phyloP scores from a whole-genome alignment of 2,329 filamentous ascomycete species.

The Phaeosphaeria sp. region DNA sequence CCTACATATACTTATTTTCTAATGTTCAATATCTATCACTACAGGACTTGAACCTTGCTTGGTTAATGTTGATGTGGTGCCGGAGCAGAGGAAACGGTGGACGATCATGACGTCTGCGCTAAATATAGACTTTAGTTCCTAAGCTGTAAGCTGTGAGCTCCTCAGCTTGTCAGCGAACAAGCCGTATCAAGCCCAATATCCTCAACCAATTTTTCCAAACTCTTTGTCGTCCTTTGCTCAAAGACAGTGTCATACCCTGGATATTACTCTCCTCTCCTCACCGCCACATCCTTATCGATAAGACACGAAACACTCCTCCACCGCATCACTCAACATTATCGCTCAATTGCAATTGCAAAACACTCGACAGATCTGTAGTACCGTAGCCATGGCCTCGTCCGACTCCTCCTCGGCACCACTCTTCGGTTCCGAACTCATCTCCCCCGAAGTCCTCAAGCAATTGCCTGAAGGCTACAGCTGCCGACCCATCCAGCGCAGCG shows the following conservation, averaged over 20 bases:
- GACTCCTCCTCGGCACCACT: slow-evolving; percentile 60
- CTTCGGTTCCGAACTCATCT: slow-evolving; percentile 80
- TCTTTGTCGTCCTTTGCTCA: neutral
- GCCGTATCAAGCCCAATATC: neutral
- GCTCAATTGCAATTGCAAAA: slow-evolving; percentile 11
- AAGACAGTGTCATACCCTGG: neutral
- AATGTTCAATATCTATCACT: neutral
- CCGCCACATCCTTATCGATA: slow-evolving; percentile 38
- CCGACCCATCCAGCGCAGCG: slow-evolving; percentile 77
- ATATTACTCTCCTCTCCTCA: slow-evolving; percentile 13
- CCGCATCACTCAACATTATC: neutral
- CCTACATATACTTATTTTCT: neutral
- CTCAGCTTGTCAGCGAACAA: neutral
- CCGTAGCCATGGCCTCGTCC: neutral
- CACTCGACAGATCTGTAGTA: neutral
- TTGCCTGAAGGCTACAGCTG: slow-evolving; percentile 84
- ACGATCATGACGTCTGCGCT: slow-evolving; percentile 12
- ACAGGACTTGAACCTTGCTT: neutral
- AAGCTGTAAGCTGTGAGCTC: neutral
- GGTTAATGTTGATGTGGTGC: neutral
- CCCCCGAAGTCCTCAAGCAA: slow-evolving; percentile 71
- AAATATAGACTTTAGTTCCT: slow-evolving; percentile 16
- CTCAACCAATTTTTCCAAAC: neutral
- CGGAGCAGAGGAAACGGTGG: neutral
- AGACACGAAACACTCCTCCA: slow-evolving; percentile 6